Conservation (phyloP, 768 basidiomycete genomes). For the Lentinus tigrinus region DNA sequence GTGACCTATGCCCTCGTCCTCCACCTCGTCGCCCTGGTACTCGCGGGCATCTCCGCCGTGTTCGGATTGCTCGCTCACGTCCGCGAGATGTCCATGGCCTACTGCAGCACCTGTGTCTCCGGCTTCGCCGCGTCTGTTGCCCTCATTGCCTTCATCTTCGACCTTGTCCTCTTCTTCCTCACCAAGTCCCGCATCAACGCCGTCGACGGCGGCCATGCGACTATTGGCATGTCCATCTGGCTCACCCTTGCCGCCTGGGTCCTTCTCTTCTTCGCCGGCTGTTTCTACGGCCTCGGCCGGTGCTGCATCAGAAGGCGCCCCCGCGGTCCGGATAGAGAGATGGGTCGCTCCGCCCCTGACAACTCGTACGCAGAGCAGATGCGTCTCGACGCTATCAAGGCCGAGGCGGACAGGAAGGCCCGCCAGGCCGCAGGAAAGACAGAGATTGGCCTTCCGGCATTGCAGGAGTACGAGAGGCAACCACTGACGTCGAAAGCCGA, state of each 20-base stretch:
- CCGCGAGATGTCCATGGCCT: constrained; percentile 82
- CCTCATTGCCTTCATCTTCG: constrained; percentile 89
- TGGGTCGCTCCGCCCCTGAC: constrained; percentile 23
- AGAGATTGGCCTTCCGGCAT: constrained; percentile 73
- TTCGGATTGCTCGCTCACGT: constrained; percentile 90
- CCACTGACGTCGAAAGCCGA: constrained; percentile 66
- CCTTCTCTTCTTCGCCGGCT: constrained; percentile 86
- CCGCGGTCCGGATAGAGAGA: constrained; percentile 38
- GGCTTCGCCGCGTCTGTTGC: constrained; percentile 78
- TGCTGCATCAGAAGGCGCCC: constrained; percentile 74
- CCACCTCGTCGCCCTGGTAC: constrained; percentile 82
- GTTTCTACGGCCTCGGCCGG: constrained; percentile 80
- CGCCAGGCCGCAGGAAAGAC: constrained; percentile 43
- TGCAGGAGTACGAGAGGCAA: constrained; percentile 63
- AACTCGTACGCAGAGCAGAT: constrained; percentile 58
- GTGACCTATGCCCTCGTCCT: constrained; percentile 91
- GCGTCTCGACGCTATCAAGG: constrained; percentile 83
- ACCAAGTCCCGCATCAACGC: constrained; percentile 80
- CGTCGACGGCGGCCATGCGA: constrained; percentile 70
- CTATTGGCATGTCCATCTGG: constrained; percentile 90
- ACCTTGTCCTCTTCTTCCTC: constrained; percentile 87
- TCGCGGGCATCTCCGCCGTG: constrained; percentile 67
- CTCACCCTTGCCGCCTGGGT: constrained; percentile 85
- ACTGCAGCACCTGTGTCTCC: constrained; percentile 78
- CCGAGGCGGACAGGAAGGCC: constrained; percentile 82